phyloP scores from a whole-genome alignment of 1,284 basidiomycete species.

The Peniophora sp. region DNA sequence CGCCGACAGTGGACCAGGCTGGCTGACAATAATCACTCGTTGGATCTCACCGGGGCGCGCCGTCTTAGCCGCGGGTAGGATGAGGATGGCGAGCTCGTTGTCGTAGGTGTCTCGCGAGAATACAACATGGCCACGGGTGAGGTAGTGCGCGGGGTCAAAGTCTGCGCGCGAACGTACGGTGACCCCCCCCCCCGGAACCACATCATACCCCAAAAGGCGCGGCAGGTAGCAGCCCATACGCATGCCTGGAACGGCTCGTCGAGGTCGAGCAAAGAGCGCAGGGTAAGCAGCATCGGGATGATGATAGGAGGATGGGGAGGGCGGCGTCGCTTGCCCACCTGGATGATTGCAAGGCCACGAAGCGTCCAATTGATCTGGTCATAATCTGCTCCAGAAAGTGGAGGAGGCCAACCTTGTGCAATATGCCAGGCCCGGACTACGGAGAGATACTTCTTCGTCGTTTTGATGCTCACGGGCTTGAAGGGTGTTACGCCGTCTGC shows the following conservation, averaged over 20 bases:
- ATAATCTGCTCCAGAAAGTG: conserved; percentile 12
- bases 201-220: conserved; percentile 30
- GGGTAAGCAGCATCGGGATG: conserved; percentile 17
- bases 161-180: conserved; percentile 14
- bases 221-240: conserved; percentile 24
- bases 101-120: conserved; percentile 14
- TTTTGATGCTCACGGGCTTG: conserved; percentile 19
- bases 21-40: conserved; percentile 17
- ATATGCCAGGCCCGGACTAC: conserved; percentile 29
- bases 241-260: conserved; percentile 25
- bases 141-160: conserved; percentile 16
- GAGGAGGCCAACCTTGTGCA: conserved; percentile 26
- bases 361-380: conserved; percentile 20
- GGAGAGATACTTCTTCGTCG: conserved; percentile 23
- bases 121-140: conserved; percentile 11
- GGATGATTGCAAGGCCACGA: conserved; percentile 19
- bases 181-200: conserved; percentile 28
- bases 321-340: conserved; percentile 7
- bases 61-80: conserved; percentile 26
- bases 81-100: conserved; percentile 15
- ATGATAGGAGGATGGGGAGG: conserved; percentile 21
- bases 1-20: conserved; percentile 17
- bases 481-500: conserved; percentile 11
- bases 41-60: conserved; percentile 23
- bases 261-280: conserved; percentile 15